These are phyloP conservation scores for Triadica sebifera DNA, from an alignment of 345 rosid genomes.

Conservation along the genomic window DNA sequence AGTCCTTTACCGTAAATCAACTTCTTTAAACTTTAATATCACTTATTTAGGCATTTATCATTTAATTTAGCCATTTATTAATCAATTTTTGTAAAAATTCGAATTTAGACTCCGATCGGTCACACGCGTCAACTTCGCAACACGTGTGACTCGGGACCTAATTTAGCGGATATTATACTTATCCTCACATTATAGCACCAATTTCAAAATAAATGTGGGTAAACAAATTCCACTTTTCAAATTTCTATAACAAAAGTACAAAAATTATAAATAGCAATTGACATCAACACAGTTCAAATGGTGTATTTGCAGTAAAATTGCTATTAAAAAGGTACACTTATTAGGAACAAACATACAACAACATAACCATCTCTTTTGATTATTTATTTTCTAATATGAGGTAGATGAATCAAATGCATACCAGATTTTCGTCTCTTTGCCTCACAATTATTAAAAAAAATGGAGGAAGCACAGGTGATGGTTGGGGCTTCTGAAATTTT, in stretches of 20 bases:
- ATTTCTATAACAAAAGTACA: too few relatives aligned
- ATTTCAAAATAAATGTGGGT: not conserved
- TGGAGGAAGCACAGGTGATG: conserved; percentile 56
- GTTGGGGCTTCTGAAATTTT: conserved; percentile 29
- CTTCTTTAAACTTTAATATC: too few relatives aligned
- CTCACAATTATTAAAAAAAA: conserved; percentile 51
- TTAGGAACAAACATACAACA: not conserved
- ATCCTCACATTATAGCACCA: not conserved
- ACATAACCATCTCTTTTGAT: not conserved
- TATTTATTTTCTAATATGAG: not conserved
- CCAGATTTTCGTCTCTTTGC: conserved; percentile 37
- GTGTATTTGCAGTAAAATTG: not conserved
- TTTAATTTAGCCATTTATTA: too few relatives aligned
- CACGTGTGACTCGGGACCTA: too few relatives aligned
- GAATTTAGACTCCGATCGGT: too few relatives aligned
- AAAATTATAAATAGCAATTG: too few relatives aligned
- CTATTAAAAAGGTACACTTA: not conserved
- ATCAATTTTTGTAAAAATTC: too few relatives aligned
- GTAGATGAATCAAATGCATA: conserved; percentile 12
- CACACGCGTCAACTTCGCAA: too few relatives aligned
- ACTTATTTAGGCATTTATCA: too few relatives aligned
- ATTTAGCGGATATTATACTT: too few relatives aligned
- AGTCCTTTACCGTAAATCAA: too few relatives aligned
- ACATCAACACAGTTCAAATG: too few relatives aligned
- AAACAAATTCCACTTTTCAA: not conserved